Percentiles rank a stretch among this genome's conserved stretches.
Conservation (phyloP, 441 rosid genomes). For the Gossypium gossypioides region DNA sequence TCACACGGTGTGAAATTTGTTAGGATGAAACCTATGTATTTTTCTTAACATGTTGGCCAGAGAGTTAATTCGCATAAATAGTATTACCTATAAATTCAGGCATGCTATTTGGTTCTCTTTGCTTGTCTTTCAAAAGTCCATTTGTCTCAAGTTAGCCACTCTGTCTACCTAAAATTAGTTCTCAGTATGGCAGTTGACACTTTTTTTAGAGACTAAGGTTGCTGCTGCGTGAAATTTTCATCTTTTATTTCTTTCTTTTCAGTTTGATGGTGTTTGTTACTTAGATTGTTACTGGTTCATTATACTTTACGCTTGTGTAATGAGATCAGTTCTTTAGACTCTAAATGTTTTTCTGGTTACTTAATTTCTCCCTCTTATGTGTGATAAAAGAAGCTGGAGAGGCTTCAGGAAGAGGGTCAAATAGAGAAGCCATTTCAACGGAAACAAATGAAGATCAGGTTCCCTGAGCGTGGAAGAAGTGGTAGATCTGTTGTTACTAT, state of each 20-base stretch:
- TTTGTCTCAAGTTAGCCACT: not conserved
- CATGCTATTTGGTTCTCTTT: not conserved
- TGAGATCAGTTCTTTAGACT: conserved; percentile 4
- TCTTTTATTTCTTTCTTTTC: not conserved
- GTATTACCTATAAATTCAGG: not conserved
- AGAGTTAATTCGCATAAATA: not conserved
- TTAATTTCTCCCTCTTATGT: not conserved
- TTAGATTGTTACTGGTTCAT: not conserved
- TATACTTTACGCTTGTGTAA: not conserved
- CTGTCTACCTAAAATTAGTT: not conserved
- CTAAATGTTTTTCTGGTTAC: not conserved
- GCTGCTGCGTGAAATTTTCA: not conserved
- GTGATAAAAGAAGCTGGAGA: conserved; percentile 62
- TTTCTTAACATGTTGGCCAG: not conserved
- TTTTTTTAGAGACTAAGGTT: not conserved
- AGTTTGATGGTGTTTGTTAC: not conserved
- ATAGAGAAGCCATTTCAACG: conserved; percentile 86
- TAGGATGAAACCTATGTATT: not conserved
- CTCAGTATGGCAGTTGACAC: not conserved
- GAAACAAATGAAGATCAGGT: conserved; percentile 87
- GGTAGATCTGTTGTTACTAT: conserved; percentile 57
- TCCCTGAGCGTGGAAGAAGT: conserved; percentile 88
- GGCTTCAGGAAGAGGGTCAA: conserved; percentile 65
- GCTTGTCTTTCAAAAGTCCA: not conserved
- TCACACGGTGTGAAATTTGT: not conserved